A percentile compares a stretch with the other conserved stretches of the same genome.
phyloP scores from a whole-genome alignment of 768 basidiomycete species.

The Leccinum ochraceum region DNA sequence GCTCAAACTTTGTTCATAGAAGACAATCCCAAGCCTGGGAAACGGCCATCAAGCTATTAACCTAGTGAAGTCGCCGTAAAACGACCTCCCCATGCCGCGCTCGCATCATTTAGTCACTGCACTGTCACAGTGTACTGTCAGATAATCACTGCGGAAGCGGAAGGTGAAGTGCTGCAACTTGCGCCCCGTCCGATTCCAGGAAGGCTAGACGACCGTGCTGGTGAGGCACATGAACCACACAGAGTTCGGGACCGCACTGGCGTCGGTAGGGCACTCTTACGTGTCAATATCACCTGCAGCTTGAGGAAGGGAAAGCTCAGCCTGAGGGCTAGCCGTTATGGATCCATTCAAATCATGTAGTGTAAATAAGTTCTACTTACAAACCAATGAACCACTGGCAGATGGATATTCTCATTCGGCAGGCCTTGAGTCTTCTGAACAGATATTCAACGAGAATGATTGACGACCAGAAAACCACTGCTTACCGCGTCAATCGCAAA shows the following conservation, averaged over 20 bases:
- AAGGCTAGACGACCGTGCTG: constrained; percentile 47
- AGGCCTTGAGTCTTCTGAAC: not conserved
- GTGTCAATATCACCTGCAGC: constrained; percentile 42
- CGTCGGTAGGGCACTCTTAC: constrained; percentile 35
- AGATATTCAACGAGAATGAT: too few species aligned
- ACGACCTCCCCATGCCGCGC: not conserved
- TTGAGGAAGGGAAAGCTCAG: constrained; percentile 9
- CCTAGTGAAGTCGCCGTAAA: not conserved
- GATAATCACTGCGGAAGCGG: not conserved
- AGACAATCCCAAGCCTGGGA: not conserved
- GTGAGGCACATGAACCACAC: constrained; percentile 47
- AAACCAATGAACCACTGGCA: not conserved
- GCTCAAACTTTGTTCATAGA: not conserved
- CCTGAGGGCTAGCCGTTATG: not conserved
- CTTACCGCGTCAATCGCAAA: too few species aligned
- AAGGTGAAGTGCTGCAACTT: not conserved
- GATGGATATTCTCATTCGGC: not conserved
- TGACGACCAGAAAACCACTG: too few species aligned
- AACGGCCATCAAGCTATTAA: not conserved
- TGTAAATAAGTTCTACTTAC: not conserved
- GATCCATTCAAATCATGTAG: not conserved
- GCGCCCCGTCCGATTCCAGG: constrained; percentile 22
- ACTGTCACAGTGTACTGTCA: not conserved
- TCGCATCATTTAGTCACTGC: not conserved
- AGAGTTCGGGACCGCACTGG: constrained; percentile 30